Evolutionary conservation across 495 filamentous ascomycete species (phyloP).

Genomic region (Aspergillus taichungensis): DNA sequence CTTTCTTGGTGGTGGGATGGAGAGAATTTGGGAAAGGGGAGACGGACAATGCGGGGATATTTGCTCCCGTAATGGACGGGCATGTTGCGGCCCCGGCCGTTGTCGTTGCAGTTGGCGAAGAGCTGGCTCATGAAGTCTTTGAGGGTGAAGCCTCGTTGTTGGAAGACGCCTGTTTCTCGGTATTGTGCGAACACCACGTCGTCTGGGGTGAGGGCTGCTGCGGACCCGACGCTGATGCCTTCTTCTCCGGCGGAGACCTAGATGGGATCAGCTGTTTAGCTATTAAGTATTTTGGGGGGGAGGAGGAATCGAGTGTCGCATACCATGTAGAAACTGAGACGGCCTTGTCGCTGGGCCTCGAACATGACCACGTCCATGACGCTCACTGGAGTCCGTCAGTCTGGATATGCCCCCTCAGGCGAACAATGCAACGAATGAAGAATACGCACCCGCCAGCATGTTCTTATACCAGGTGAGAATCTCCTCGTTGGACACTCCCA

Average conservation of each 20-base stretch:
- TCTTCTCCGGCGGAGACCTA: slow-evolving; percentile 88
- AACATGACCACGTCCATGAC: slow-evolving; percentile 96
- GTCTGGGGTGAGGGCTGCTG: slow-evolving; percentile 67
- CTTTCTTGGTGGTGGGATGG: neutral
- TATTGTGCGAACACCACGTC: slow-evolving; percentile 96
- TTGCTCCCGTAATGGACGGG: slow-evolving; percentile 90
- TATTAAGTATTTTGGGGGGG: neutral
- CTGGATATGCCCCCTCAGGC: neutral
- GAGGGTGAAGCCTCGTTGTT: slow-evolving; percentile 80
- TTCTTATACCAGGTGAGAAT: slow-evolving; percentile 57
- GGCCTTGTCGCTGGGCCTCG: slow-evolving; percentile 72
- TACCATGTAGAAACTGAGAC: slow-evolving; percentile 95
- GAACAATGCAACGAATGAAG: neutral
- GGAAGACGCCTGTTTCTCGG: slow-evolving; percentile 83
- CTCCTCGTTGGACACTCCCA: slow-evolving; percentile 60
- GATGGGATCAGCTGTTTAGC: neutral
- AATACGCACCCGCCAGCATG: slow-evolving; percentile 50
- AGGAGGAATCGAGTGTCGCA: neutral
- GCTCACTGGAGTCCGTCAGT: slow-evolving; percentile 45
- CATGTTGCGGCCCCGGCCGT: slow-evolving; percentile 86
- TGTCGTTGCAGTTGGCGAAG: slow-evolving; percentile 80
- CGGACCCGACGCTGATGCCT: slow-evolving; percentile 81
- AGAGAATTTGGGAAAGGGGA: neutral
- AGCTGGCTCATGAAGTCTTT: slow-evolving; percentile 91
- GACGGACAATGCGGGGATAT: slow-evolving; percentile 67